A percentile compares a stretch with the other conserved stretches of the same genome.
phyloP scores from a whole-genome alignment of 1,284 basidiomycete species.

The Grifola frondosa region DNA sequence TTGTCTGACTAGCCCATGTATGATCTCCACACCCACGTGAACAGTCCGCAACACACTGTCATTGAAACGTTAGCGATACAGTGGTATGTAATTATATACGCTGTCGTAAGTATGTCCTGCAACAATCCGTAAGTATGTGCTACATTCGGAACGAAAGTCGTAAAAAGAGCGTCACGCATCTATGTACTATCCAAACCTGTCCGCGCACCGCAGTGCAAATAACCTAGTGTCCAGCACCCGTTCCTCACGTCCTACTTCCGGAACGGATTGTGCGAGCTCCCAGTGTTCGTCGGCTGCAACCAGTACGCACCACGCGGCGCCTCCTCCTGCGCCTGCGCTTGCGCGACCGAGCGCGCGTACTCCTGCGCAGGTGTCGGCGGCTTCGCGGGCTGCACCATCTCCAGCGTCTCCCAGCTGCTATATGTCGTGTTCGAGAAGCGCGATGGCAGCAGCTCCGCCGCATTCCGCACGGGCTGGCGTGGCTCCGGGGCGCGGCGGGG shows the following conservation, averaged over 20 bases:
- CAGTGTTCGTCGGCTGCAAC: conserved; percentile 35
- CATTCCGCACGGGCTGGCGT: conserved; percentile 59
- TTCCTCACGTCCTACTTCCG: conserved; percentile 8
- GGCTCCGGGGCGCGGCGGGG: conserved; percentile 60
- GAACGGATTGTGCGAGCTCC: conserved; percentile 39
- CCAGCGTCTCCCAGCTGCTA: conserved; percentile 27
- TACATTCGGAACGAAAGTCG: no score
- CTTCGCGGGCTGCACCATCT: conserved; percentile 20
- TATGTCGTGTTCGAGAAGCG: conserved; percentile 47
- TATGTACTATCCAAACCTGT: no score
- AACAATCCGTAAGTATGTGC: no score
- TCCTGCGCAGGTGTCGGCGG: conserved; percentile 55
- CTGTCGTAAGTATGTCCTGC: no score
- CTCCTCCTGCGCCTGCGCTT: conserved; percentile 15
- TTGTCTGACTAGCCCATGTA: conserved; percentile 28
- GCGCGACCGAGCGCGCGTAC: conserved; percentile 48
- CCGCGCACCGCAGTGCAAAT: not conserved
- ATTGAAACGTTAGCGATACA: no score
- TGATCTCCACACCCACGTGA: no score
- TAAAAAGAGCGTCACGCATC: no score
- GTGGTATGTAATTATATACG: no score
- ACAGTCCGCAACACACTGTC: no score
- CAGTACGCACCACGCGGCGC: conserved; percentile 30
- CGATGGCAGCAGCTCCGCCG: conserved; percentile 38
- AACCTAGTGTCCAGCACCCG: not conserved